A percentile compares a stretch with the other conserved stretches of the same genome.
These are phyloP conservation scores for Candida odintsovae DNA, from an alignment of 805 yeast genomes.

Conservation along the genomic window DNA sequence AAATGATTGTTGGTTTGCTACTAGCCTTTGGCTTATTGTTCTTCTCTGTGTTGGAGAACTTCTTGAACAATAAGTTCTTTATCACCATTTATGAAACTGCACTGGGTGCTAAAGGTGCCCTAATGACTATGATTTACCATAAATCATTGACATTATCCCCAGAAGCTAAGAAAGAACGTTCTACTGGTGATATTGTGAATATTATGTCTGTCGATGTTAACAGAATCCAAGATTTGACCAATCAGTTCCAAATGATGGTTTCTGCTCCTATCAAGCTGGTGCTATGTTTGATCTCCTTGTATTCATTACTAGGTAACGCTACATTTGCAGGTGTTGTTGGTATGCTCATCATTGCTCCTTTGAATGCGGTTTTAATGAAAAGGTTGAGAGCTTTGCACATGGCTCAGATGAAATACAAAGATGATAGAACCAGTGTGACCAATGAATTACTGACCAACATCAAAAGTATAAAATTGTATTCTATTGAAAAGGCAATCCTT, in stretches of 20 bases:
- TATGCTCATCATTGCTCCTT: constrained; percentile 51
- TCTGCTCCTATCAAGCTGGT: constrained; percentile 55
- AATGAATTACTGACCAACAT: constrained; percentile 55
- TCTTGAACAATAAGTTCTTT: constrained; percentile 63
- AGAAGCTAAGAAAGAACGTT: constrained; percentile 49
- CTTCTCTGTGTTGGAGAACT: constrained; percentile 54
- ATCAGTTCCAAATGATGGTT: constrained; percentile 46
- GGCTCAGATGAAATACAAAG: constrained; percentile 58
- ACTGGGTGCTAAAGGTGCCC: constrained; percentile 56
- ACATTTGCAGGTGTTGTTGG: constrained; percentile 51
- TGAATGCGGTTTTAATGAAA: constrained; percentile 44
- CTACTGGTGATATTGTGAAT: constrained; percentile 79
- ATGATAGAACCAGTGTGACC: constrained; percentile 51
- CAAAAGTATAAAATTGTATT: constrained; percentile 60
- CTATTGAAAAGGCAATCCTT: constrained; percentile 66
- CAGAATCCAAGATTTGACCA: constrained; percentile 55
- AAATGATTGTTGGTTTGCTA: constrained; percentile 42
- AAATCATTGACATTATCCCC: constrained; percentile 68
- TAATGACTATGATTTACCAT: constrained; percentile 62
- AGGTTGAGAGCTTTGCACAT: constrained; percentile 40
- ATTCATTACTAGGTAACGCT: constrained; percentile 51
- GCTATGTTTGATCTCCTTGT: constrained; percentile 48
- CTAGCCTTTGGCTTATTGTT: constrained; percentile 61
- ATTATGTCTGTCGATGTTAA: constrained; percentile 72
- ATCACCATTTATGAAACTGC: constrained; percentile 54